Percentiles rank a stretch among this genome's conserved stretches.
Evolutionary conservation across 1,284 basidiomycete genomes (phyloP).

Genomic region (Malassezia sp.): DNA sequence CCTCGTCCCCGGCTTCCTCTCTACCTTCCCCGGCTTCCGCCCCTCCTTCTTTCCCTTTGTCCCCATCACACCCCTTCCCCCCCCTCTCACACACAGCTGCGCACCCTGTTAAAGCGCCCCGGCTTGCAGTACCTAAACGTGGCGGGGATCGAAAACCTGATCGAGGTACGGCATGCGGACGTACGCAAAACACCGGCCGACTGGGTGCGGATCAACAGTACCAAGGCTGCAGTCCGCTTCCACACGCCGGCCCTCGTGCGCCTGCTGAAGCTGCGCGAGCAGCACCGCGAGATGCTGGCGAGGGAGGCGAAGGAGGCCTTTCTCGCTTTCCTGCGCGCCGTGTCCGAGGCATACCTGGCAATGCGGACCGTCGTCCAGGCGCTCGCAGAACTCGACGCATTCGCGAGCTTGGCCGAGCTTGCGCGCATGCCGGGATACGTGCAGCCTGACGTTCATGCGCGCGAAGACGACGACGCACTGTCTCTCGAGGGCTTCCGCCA

Average conservation of each 20-base stretch:
- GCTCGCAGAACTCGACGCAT: conserved; percentile 30
- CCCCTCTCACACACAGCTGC: no score
- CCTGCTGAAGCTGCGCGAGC: conserved; percentile 64
- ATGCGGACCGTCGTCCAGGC: conserved; percentile 26
- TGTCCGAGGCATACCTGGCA: conserved; percentile 22
- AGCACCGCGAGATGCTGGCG: conserved; percentile 63
- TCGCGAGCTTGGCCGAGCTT: conserved; percentile 23
- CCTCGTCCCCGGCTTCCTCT: no score
- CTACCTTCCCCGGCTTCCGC: no score
- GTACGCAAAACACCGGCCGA: conserved; percentile 62
- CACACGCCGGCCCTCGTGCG: conserved; percentile 62
- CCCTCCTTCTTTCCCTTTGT: no score
- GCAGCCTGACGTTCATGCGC: conserved; percentile 14
- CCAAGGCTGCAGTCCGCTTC: conserved; percentile 66
- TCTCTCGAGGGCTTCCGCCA: conserved; percentile 29
- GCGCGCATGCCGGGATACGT: conserved; percentile 24
- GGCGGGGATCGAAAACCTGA: conserved; percentile 47
- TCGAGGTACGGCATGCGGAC: conserved; percentile 58
- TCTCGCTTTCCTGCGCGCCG: conserved; percentile 17
- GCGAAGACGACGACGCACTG: conserved; percentile 9
- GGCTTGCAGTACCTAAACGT: conserved; percentile 64
- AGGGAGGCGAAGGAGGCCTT: conserved; percentile 48
- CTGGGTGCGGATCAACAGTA: conserved; percentile 69
- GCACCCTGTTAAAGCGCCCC: conserved; percentile 63
- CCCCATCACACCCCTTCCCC: no score